Evolutionary conservation across 2,329 filamentous ascomycete genomes (phyloP).

Genomic region (Diaporthe sp.): DNA sequence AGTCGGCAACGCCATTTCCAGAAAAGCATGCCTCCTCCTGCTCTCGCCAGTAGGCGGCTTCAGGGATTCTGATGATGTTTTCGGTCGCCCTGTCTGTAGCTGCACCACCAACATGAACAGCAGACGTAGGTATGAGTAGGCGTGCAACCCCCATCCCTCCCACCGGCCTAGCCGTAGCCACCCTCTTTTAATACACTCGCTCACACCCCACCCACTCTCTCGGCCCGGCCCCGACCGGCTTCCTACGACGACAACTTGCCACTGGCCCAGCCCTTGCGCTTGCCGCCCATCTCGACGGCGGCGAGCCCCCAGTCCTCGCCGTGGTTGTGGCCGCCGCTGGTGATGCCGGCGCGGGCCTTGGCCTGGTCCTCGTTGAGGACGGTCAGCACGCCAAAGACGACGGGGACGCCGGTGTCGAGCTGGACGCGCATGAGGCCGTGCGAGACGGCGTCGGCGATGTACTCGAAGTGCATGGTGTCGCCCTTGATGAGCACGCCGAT

Average conservation of each 20-base stretch:
- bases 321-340: constrained; percentile 84
- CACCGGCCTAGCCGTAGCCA: not conserved
- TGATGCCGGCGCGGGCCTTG: constrained; percentile 83
- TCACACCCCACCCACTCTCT: not conserved
- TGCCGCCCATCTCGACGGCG: constrained; percentile 93
- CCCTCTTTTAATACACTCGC: not conserved
- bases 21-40: not conserved
- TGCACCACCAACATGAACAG: not conserved
- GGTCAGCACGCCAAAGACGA: constrained; percentile 93
- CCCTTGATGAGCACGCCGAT: constrained; percentile 98
- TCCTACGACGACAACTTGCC: constrained; percentile 69
- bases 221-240: no score
- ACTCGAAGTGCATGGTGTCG: constrained; percentile 99
- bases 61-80: not conserved
- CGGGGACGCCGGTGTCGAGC: constrained; percentile 87
- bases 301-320: constrained; percentile 96
- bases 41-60: not conserved
- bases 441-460: constrained; percentile 92
- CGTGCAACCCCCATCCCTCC: not conserved
- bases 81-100: not conserved
- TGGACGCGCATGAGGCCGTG: constrained; percentile 96
- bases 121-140: not conserved
- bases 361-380: constrained; percentile 92
- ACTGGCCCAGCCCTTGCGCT: constrained; percentile 85
- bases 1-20: not conserved